phyloP scores from a whole-genome alignment of 2,329 filamentous ascomycete species.

The Phaeomoniella chlamydospora region DNA sequence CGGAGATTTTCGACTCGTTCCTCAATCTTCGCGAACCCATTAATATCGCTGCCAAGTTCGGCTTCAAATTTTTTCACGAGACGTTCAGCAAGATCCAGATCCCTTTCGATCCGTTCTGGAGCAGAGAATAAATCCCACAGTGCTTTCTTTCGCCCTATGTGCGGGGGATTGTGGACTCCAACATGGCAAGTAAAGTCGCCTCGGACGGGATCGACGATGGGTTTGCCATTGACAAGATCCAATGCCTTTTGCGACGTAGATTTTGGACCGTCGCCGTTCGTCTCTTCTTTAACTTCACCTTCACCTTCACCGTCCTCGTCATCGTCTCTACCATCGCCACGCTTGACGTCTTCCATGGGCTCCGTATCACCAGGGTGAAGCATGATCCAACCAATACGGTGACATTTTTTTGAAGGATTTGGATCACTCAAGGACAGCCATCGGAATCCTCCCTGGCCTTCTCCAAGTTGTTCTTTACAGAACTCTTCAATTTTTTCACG shows the following conservation, averaged over 20 bases:
- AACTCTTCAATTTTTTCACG: constrained; percentile 86
- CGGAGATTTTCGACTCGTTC: constrained; percentile 72
- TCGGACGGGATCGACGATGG: constrained; percentile 81
- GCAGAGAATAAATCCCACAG: constrained; percentile 94
- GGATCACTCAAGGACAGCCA: constrained; percentile 94
- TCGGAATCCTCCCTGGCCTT: constrained; percentile 82
- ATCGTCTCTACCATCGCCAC: constrained; percentile 59
- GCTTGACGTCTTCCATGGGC: constrained; percentile 36
- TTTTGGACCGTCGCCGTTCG: constrained; percentile 16
- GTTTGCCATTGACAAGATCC: constrained; percentile 93
- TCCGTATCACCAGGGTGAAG: constrained; percentile 58
- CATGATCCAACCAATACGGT: constrained; percentile 98
- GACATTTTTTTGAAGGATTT: constrained; percentile 91
- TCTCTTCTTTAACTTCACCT: constrained; percentile 34
- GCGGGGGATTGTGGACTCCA: constrained; percentile 82
- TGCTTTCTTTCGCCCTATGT: constrained; percentile 79
- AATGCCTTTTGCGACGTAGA: constrained; percentile 70
- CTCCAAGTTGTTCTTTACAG: constrained; percentile 85
- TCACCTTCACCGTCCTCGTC: constrained; percentile 57
- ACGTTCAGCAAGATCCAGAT: constrained; percentile 68
- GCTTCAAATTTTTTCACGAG: constrained; percentile 73
- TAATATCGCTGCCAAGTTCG: constrained; percentile 50
- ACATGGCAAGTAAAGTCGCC: constrained; percentile 97
- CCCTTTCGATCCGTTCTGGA: constrained; percentile 83
- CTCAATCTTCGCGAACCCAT: constrained; percentile 68